Percentiles rank a stretch among this genome's conserved stretches.
phyloP scores from a whole-genome alignment of 2,329 filamentous ascomycete genomes.

The Pseudopyricularia cyperi region DNA sequence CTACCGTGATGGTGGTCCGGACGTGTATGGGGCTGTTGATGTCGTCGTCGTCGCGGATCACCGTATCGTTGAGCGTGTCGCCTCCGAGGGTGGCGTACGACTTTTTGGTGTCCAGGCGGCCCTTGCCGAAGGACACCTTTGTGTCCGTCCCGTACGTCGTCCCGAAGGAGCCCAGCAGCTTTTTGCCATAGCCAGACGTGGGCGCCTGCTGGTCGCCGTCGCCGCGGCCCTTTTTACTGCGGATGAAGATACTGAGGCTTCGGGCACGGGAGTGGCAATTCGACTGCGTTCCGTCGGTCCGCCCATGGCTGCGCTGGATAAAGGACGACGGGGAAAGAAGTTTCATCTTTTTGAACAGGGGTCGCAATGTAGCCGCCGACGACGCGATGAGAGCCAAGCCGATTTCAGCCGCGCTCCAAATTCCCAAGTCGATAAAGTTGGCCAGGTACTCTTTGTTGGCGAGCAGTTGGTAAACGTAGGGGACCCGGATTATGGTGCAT shows the following conservation, averaged over 20 bases:
- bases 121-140: neutral
- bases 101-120: neutral
- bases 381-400: conserved; percentile 27
- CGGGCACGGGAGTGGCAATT: neutral
- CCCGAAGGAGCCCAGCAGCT: neutral
- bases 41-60: neutral
- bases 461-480: conserved; percentile 23
- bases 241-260: neutral
- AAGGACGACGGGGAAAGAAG: too few species aligned
- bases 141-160: neutral
- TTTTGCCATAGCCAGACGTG: neutral
- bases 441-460: conserved; percentile 27
- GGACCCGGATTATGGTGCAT: conserved; percentile 28
- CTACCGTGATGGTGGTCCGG: neutral
- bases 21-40: neutral
- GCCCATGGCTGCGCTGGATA: too few species aligned
- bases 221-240: neutral
- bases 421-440: conserved; percentile 27
- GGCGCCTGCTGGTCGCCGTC: neutral
- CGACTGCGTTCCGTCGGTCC: too few species aligned
- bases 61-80: neutral
- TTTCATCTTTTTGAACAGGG: conserved; percentile 15
- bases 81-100: neutral
- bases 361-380: conserved; percentile 23
- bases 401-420: conserved; percentile 31